Base-by-base conservation (phyloP, 108 stramenopile genomes). In the Cyclotella atomus region DNA sequence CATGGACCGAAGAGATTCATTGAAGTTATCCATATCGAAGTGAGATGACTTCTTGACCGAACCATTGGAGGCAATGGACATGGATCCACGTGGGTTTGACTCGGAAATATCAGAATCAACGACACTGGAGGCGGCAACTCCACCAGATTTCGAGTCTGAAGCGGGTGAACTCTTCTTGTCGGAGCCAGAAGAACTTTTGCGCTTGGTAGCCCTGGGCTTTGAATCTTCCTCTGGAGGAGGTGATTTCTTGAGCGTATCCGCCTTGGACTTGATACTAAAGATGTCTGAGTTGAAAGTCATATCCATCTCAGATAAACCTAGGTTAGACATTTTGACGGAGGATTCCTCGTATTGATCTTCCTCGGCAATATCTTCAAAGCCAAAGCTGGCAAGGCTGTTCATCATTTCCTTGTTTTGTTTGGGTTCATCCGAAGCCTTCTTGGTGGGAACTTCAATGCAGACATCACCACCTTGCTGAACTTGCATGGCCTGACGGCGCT, bases 1-100 rank as follows among this genome's bases (percentile, higher is more conserved):
- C 76, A 77, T 77, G 38, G 68, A 70, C n/a, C 65, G 66, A 12
- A 77, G 56, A 34, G 68, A 70, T 47, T 77, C 76, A 38, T 77
- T 77, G 20, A 77, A 77, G 19, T 77, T n/a, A 17, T 69, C 68
- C 21, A 70, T 15, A 33, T 71, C 70, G 21, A 61, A 50, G 35
- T 32, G 30, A 43, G 57, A 38, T 14, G 44, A 34, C 17, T 56
- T 64, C 23, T 55, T 69, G 3, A 33, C 32, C 5, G 56, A 67
- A 24, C n/a, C 38, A 36, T 21, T 41, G 21, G 60, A 61, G 23
- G 38, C 38, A 9, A 12, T 41, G 7, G 60, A 61, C 36, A 61
- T 61, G 36, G 60, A 61, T 24, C 28, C 36, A 8, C 60, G 8
- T 3, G 38, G 23, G 38, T n/a, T n/a, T n/a, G 60, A 61, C 16